phyloP scores from a whole-genome alignment of 2,329 filamentous ascomycete genomes.

The Talaromyces amestolkiae region DNA sequence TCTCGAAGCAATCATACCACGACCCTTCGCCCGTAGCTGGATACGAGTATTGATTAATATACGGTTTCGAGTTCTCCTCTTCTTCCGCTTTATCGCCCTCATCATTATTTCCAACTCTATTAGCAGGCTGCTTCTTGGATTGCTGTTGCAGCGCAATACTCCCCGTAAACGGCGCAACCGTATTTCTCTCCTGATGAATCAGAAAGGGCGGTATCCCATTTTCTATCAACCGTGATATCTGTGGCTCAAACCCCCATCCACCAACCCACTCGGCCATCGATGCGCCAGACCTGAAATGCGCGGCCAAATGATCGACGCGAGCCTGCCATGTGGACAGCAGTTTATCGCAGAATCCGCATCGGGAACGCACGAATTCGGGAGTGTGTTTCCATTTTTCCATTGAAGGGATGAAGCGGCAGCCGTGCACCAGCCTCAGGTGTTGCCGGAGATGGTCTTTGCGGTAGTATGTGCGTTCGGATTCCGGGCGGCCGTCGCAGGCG shows the following conservation, averaged over 20 bases:
- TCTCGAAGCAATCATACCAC: constrained; percentile 13
- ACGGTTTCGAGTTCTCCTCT: background rate
- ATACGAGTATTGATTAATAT: constrained; percentile 13
- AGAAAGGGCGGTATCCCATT: constrained; percentile 41
- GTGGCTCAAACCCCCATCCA: constrained; percentile 41
- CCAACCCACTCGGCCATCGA: constrained; percentile 41
- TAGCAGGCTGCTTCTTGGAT: background rate
- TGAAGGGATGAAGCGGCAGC: constrained; percentile 46
- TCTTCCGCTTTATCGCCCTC: background rate
- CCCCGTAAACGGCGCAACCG: constrained; percentile 27
- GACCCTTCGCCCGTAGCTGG: constrained; percentile 6
- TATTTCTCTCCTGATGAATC: constrained; percentile 34
- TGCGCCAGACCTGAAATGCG: constrained; percentile 39
- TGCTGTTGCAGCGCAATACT: background rate
- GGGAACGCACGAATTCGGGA: constrained; percentile 47
- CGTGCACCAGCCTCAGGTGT: constrained; percentile 55
- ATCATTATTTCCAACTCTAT: background rate
- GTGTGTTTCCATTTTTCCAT: constrained; percentile 58
- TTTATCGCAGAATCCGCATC: constrained; percentile 35
- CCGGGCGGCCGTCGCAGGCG: constrained; percentile 50
- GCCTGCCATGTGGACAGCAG: constrained; percentile 32
- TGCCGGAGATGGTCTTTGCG: constrained; percentile 58
- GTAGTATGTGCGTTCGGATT: constrained; percentile 54
- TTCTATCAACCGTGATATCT: constrained; percentile 36
- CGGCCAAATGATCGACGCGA: constrained; percentile 40